phyloP scores from a whole-genome alignment of 305 asterid genomes.

The Withania somnifera region DNA sequence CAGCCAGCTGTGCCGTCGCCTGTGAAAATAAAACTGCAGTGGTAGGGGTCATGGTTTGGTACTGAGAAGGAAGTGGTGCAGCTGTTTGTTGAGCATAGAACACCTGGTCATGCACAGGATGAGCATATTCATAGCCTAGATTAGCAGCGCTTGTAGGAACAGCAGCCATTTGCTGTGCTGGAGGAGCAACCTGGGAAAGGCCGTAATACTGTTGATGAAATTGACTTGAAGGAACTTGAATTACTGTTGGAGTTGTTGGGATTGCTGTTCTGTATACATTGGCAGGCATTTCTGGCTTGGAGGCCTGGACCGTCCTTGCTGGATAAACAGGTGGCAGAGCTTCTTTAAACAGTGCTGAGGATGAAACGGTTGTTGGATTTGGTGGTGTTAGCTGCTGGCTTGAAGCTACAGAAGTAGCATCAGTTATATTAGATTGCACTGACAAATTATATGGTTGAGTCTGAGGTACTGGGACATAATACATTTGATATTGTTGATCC shows the following conservation, averaged over 20 bases:
- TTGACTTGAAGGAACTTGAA: conserved; percentile 37
- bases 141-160: conserved; percentile 7
- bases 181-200: conserved; percentile 32
- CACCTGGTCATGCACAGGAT: conserved; percentile 36
- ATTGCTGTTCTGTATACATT: conserved; percentile 19
- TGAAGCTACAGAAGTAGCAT: conserved; percentile 20
- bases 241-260: conserved; percentile 16
- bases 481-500: conserved; percentile 46
- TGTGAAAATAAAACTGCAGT: conserved; percentile 43
- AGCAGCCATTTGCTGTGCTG: conserved; percentile 16
- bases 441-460: conserved; percentile 25
- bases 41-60: conserved; percentile 54
- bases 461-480: conserved; percentile 33
- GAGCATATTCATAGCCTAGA: conserved; percentile 40
- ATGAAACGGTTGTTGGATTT: conserved; percentile 9
- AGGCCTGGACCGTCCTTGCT: conserved; percentile 1
- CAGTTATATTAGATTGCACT: conserved; percentile 17
- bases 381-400: conserved; percentile 15
- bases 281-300: conserved; percentile 26
- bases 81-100: conserved; percentile 38
- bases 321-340: conserved; percentile 18
- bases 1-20: conserved; percentile 21
- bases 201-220: conserved; percentile 37
- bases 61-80: conserved; percentile 33
- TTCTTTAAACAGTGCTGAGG: conserved; percentile 16